Evolutionary conservation across 176 grass and related monocot genomes (phyloP), one percentile per base, ranked within the genome.

Genomic region (sorghum (Sorghum bicolor)): DNA sequence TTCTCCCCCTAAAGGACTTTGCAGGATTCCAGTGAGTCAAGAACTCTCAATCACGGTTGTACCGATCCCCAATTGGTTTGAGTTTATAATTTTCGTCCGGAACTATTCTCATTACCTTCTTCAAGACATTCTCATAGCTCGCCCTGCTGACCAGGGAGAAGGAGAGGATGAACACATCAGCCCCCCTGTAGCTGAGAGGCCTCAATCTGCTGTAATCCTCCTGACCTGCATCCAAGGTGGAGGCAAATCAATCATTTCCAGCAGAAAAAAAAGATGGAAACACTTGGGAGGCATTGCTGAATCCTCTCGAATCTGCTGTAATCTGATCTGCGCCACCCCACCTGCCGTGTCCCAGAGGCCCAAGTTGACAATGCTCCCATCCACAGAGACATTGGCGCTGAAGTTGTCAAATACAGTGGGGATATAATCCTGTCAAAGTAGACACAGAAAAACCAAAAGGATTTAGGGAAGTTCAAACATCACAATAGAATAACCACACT

Each of bases 381-480:
- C 81, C 68, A 89, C 87, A 7, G 69, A 84, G 30, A 89, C 76
- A 37, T 84, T 89, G 30, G 81, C 87, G 74, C 87, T 84, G 75
- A 88, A 88, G 76, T 89, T 89, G 47, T 89, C 87, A 62, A 89
- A 89, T 0, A 89, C 87, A 8, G 87, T 89, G 67, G 87, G 87
- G 50, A 89, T 67, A 22, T 89, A 89, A 37, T 89, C 87, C 87
- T 89, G 81, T 64, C 48, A 19, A 72, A 16, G 34, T 34, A 31
- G 15, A 45, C 1, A 38, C 33, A 63, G 13, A 43, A 2, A 71
- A 16, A 43, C 0, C 5, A 25, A 77, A 14, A 38, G 22, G 6
- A 17, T n/a, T n/a, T n/a, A 78, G 52, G 26, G 32, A 67, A 24
- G 45, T 30, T 80, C 19, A 68, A 68, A 68, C 10, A 68, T 12